A percentile compares a stretch with the other conserved stretches of the same genome.
Evolutionary conservation across 345 rosid species (phyloP).

Genomic region (Tarenaya hassleriana): DNA sequence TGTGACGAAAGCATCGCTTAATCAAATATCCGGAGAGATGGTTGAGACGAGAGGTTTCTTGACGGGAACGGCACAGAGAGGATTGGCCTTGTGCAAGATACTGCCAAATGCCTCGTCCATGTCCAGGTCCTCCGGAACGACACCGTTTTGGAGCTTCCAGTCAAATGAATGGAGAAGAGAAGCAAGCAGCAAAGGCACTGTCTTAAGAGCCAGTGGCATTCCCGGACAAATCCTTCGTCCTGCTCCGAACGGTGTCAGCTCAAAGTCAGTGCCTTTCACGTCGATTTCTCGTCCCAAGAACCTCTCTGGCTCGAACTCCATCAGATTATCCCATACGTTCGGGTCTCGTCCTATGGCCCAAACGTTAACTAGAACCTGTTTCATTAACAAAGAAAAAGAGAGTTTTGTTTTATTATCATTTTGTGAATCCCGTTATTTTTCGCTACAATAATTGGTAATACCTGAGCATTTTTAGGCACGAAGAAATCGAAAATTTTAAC

Average conservation of each 20-base stretch:
- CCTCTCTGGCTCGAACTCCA: constrained; percentile 28
- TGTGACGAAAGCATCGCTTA: too few relatives aligned
- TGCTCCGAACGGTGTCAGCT: constrained; percentile 9
- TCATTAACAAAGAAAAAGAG: too few relatives aligned
- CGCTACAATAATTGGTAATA: too few relatives aligned
- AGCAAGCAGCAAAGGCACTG: constrained; percentile 32
- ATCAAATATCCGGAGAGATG: too few relatives aligned
- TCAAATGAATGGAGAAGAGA: too few relatives aligned
- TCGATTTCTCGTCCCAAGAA: constrained; percentile 17
- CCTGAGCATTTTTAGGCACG: constrained; percentile 18
- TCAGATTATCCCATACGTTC: constrained; percentile 23
- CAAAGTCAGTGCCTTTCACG: constrained; percentile 10
- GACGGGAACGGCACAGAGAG: background rate
- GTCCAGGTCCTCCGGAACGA: constrained; percentile 23
- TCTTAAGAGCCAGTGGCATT: constrained; percentile 29
- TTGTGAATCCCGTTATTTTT: too few relatives aligned
- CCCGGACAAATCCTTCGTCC: constrained; percentile 31
- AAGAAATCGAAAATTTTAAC: constrained; percentile 11
- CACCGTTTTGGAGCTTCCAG: constrained; percentile 21
- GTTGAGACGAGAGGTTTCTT: background rate
- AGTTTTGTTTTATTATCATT: too few relatives aligned
- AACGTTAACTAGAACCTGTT: constrained; percentile 19
- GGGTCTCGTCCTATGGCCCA: constrained; percentile 37
- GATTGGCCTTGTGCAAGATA: constrained; percentile 19
- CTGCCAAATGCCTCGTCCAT: constrained; percentile 20